Conservation (phyloP, 2,329 filamentous ascomycete genomes). For the Ceratocystis albifundus region DNA sequence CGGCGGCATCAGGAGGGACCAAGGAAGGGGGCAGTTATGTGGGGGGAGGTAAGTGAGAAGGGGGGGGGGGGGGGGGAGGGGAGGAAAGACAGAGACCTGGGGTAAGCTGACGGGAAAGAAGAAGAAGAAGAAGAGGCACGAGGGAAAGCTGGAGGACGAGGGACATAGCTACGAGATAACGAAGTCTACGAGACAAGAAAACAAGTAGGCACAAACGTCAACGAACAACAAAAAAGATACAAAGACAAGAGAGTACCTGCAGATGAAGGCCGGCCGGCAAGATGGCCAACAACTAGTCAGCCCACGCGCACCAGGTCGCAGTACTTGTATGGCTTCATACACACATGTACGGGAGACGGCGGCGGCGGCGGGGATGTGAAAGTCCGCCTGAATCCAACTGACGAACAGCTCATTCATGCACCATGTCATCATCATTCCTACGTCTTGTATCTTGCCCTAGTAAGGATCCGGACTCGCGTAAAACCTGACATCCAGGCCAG, state of each 20-base stretch:
- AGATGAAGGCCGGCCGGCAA: background rate
- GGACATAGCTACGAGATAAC: background rate
- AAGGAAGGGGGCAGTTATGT: background rate
- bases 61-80: too few relatives aligned
- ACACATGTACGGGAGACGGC: too few relatives aligned
- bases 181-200: background rate
- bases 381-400: too few relatives aligned
- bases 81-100: background rate
- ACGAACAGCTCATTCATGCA: too few relatives aligned
- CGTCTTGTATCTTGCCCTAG: background rate
- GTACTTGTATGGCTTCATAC: too few relatives aligned
- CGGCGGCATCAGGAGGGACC: background rate
- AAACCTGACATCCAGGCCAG: too few relatives aligned
- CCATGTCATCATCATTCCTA: too few relatives aligned
- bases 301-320: too few relatives aligned
- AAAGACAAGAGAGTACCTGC: background rate
- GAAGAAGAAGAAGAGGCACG: background rate
- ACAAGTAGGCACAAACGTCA: background rate
- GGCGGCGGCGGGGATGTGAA: too few relatives aligned
- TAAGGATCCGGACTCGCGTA: background rate
- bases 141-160: background rate
- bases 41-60: background rate
- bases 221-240: background rate
- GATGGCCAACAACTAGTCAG: too few relatives aligned
- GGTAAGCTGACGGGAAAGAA: too few relatives aligned